These are phyloP conservation scores for Ambispora gerdemannii DNA, from an alignment of 192 early-diverging fungal genomes.

Conservation along the genomic window DNA sequence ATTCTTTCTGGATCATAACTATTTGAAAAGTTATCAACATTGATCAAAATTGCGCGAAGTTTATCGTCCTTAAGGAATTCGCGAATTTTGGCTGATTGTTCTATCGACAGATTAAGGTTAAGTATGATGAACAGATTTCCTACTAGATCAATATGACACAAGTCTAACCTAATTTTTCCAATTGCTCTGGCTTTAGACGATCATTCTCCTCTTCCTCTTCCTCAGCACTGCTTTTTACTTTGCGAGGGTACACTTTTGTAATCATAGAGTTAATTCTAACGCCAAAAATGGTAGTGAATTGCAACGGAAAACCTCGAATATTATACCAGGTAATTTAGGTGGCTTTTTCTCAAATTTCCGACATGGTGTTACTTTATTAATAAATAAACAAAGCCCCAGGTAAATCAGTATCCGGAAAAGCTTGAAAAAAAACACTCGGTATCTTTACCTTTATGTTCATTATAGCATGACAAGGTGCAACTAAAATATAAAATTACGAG, in stretches of 20 bases:
- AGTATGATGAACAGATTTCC: neutral
- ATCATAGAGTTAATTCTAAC: neutral
- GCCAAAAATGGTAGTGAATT: neutral
- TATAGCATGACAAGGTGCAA: neutral
- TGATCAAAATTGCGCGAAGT: conserved; percentile 7
- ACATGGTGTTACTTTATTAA: neutral
- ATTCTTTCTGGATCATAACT: neutral
- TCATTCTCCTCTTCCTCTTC: neutral
- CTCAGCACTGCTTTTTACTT: neutral
- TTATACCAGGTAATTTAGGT: neutral
- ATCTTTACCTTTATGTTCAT: conserved; percentile 2
- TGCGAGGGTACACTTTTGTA: neutral
- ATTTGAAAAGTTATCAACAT: conserved; percentile 14
- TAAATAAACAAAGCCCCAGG: neutral
- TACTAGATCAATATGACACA: neutral
- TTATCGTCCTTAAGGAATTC: conserved; percentile 26
- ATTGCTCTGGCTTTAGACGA: neutral
- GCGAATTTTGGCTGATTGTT: conserved; percentile 17
- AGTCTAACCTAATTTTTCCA: neutral
- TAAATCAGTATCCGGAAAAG: too few species aligned
- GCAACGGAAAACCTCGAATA: neutral
- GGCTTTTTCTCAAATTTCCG: neutral
- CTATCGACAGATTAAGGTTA: neutral
- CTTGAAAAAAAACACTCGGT: neutral
- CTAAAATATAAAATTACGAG: neutral